Percentiles rank a stretch among this genome's conserved stretches.
phyloP scores from a whole-genome alignment of 2,329 filamentous ascomycete genomes.

The Sporothrix humicola region DNA sequence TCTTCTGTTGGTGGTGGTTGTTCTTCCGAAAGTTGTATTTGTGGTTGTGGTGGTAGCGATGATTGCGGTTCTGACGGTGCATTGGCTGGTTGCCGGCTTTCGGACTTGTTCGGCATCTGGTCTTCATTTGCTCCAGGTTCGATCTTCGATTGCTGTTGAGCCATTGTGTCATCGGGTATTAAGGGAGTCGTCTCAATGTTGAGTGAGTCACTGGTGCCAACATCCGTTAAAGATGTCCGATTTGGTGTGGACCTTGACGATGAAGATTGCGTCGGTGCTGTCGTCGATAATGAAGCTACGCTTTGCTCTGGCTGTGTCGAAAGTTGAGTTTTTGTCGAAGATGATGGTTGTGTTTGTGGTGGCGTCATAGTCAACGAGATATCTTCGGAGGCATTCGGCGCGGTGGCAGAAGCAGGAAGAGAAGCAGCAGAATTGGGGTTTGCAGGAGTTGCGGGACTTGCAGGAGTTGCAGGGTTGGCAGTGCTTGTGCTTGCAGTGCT shows the following conservation, averaged over 20 bases:
- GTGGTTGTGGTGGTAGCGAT: slow-evolving; percentile 2
- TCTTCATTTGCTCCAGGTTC: slow-evolving; percentile 30
- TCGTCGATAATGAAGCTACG: background rate
- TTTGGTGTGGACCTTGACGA: background rate
- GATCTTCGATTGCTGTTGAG: slow-evolving; percentile 1
- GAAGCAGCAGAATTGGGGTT: slow-evolving; percentile 14
- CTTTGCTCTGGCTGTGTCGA: background rate
- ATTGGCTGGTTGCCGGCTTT: background rate
- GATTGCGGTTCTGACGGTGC: background rate
- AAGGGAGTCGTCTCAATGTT: slow-evolving; percentile 3
- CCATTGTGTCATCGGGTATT: slow-evolving; percentile 24
- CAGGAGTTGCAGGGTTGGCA: slow-evolving; percentile 39
- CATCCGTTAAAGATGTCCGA: background rate
- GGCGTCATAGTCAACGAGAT: background rate
- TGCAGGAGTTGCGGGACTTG: slow-evolving; percentile 45
- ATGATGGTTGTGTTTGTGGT: background rate
- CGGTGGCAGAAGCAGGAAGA: slow-evolving; percentile 22
- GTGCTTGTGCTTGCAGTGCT: slow-evolving; percentile 32
- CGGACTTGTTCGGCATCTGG: background rate
- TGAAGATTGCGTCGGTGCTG: background rate
- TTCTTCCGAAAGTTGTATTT: background rate
- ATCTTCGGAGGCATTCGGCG: slow-evolving; percentile 25
- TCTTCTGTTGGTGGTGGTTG: background rate
- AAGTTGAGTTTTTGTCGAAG: background rate
- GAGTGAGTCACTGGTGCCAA: slow-evolving; percentile 9